These are phyloP conservation scores for Ramularia endophylla DNA, from an alignment of 2,329 filamentous ascomycete species.

Conservation along the genomic window DNA sequence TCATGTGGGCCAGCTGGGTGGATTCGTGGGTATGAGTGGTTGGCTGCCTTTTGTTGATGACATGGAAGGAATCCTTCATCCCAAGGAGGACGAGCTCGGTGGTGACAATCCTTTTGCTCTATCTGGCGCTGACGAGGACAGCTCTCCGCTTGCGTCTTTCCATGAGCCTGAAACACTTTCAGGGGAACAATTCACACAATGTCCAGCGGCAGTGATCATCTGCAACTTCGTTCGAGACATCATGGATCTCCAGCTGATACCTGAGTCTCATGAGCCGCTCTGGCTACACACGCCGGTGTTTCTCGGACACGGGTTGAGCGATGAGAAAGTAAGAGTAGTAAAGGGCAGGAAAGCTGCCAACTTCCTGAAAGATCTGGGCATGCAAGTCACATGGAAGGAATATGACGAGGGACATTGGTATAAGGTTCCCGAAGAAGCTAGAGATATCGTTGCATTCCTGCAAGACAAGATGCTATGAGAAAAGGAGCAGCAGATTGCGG, in stretches of 20 bases:
- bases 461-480: no score
- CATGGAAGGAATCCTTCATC: constrained; percentile 4
- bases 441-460: constrained; percentile 5
- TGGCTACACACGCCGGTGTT: constrained; percentile 3
- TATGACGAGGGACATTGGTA: constrained; percentile 8
- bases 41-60: constrained; percentile 8
- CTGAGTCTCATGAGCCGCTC: not conserved
- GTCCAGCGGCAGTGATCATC: not conserved
- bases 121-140: constrained; percentile 1
- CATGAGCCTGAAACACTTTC: no score
- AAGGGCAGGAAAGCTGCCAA: constrained; percentile 1
- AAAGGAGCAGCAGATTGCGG: no score
- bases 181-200: no score
- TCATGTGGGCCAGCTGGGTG: constrained; percentile 16
- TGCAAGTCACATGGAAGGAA: constrained; percentile 4
- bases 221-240: constrained; percentile 5
- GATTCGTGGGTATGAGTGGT: constrained; percentile 14
- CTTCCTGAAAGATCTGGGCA: not conserved
- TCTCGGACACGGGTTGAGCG: constrained; percentile 3
- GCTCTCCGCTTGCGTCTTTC: no score
- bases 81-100: not conserved
- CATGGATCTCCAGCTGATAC: constrained; percentile 4
- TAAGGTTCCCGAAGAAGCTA: constrained; percentile 5
- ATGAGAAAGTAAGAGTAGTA: constrained; percentile 2
- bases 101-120: constrained; percentile 2